Evolutionary conservation across 192 early-diverging fungal genomes (phyloP).

Genomic region (Entomortierella parvispora): DNA sequence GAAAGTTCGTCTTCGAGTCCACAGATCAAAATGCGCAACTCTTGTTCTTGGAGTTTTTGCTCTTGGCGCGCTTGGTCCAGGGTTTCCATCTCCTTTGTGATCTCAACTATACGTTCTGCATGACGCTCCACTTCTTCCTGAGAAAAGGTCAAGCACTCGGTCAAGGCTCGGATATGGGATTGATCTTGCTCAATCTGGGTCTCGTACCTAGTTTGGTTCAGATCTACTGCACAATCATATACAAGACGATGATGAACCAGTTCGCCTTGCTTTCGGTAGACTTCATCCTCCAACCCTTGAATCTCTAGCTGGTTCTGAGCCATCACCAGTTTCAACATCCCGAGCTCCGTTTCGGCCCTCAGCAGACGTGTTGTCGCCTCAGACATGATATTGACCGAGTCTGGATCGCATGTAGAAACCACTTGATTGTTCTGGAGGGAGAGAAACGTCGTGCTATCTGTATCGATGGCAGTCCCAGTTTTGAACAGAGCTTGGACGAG

Average conservation of each 20-base stretch:
- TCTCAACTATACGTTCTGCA: background rate
- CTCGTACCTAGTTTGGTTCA: conserved; percentile 10
- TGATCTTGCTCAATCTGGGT: conserved; percentile 17
- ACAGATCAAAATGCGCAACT: background rate
- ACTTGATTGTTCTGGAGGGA: background rate
- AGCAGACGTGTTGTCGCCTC: conserved; percentile 24
- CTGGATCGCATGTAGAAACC: too few relatives aligned
- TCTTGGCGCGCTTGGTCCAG: too few relatives aligned
- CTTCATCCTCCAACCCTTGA: conserved; percentile 32
- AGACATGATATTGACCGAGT: background rate
- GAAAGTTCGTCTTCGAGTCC: background rate
- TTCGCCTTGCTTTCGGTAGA: conserved; percentile 18
- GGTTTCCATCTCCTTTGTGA: background rate
- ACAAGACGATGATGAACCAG: conserved; percentile 17
- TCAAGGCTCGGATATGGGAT: background rate
- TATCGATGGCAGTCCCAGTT: background rate
- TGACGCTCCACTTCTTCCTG: background rate
- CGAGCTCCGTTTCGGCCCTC: conserved; percentile 32
- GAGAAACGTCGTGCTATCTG: background rate
- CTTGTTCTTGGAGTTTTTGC: too few relatives aligned
- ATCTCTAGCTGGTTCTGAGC: conserved; percentile 34
- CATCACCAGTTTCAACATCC: conserved; percentile 32
- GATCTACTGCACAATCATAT: conserved; percentile 10
- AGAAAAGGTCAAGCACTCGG: background rate
- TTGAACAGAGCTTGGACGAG: too few relatives aligned